These are phyloP conservation scores for Candida easanensis DNA, from an alignment of 805 yeast genomes.

Conservation along the genomic window DNA sequence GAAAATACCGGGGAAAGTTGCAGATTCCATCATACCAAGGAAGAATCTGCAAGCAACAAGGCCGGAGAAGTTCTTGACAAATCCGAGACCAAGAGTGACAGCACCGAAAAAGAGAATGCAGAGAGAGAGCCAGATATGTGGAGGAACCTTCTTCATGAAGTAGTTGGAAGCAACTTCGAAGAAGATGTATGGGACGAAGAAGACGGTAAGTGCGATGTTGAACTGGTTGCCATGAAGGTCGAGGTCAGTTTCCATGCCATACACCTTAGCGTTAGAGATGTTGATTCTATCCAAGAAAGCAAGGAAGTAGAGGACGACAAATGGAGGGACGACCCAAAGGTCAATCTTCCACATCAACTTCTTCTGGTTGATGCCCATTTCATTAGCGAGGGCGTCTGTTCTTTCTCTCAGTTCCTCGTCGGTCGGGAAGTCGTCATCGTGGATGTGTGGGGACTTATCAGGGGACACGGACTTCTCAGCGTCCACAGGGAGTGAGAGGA, in stretches of 20 bases:
- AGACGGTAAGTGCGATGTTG: slow-evolving; percentile 43
- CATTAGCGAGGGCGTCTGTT: slow-evolving; percentile 38
- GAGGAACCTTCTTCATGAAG: slow-evolving; percentile 36
- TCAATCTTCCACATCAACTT: slow-evolving; percentile 52
- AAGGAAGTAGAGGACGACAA: slow-evolving; percentile 68
- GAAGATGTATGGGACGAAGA: slow-evolving; percentile 44
- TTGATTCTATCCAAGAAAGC: slow-evolving; percentile 82
- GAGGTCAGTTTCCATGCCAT: slow-evolving; percentile 60
- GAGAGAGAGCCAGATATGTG: slow-evolving; percentile 35
- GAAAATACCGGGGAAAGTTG: slow-evolving; percentile 50
- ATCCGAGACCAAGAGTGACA: slow-evolving; percentile 42
- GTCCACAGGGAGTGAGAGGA: background rate
- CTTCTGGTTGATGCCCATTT: slow-evolving; percentile 49
- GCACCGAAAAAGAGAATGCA: slow-evolving; percentile 37
- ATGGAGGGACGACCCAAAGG: slow-evolving; percentile 73
- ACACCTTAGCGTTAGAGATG: slow-evolving; percentile 75
- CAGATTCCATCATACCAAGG: slow-evolving; percentile 52
- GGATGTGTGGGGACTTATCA: background rate
- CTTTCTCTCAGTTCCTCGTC: slow-evolving; percentile 18
- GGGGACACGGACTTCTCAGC: slow-evolving; percentile 5
- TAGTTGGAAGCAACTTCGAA: slow-evolving; percentile 39
- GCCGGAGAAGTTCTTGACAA: slow-evolving; percentile 41
- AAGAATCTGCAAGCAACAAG: slow-evolving; percentile 48
- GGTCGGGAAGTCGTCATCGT: slow-evolving; percentile 16
- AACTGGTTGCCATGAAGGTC: slow-evolving; percentile 43